phyloP scores from a whole-genome alignment of 2,329 filamentous ascomycete genomes.

The Penicillium sclerotiorum region DNA sequence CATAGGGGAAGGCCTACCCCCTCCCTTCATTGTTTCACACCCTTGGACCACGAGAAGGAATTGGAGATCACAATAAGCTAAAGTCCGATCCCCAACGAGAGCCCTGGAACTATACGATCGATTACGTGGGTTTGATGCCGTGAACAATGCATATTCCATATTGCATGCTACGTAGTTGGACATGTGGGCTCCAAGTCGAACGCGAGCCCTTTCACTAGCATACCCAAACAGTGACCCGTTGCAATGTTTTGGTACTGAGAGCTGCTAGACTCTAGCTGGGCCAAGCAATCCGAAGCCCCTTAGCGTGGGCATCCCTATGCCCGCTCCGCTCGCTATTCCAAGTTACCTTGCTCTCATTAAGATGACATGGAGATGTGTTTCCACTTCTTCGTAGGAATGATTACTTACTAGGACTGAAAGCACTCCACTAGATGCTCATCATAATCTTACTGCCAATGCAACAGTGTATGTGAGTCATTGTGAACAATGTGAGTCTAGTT shows the following conservation, averaged over 20 bases:
- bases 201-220: not conserved
- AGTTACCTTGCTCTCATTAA: not conserved
- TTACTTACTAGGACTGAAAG: too few relatives aligned
- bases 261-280: not conserved
- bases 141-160: too few relatives aligned
- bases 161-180: too few relatives aligned
- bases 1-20: slow-evolving; percentile 6
- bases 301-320: slow-evolving; percentile 1
- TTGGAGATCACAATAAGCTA: slow-evolving; percentile 10
- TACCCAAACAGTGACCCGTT: not conserved
- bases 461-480: too few relatives aligned
- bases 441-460: too few relatives aligned
- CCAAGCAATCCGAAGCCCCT: slow-evolving; percentile 12
- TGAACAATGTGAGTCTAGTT: too few relatives aligned
- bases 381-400: too few relatives aligned
- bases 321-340: not conserved
- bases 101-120: slow-evolving; percentile 6
- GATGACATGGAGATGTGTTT: too few relatives aligned
- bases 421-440: too few relatives aligned
- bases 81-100: slow-evolving; percentile 1
- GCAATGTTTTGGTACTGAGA: not conserved
- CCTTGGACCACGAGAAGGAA: slow-evolving; percentile 18
- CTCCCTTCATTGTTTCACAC: slow-evolving; percentile 25
- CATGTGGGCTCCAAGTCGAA: too few relatives aligned
- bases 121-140: slow-evolving; percentile 3